phyloP scores from a whole-genome alignment of 225 moss, liverwort and hornwort species.

The Thuidium tamariscinum region DNA sequence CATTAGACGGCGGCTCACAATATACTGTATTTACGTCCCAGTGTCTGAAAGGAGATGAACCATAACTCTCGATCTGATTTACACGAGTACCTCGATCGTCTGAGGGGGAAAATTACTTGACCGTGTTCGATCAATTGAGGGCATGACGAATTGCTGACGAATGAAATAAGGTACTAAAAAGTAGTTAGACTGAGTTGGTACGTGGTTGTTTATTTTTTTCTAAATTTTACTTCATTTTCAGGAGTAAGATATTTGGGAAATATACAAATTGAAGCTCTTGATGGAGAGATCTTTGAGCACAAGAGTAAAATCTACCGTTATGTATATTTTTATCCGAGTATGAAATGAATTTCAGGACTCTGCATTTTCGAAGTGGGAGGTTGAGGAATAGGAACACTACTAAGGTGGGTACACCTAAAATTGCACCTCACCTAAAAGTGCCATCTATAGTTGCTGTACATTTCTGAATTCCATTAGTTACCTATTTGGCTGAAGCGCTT shows the following conservation, averaged over 20 bases:
- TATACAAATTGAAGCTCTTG: not conserved
- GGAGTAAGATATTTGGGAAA: not conserved
- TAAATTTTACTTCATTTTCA: not conserved
- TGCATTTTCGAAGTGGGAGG: not conserved
- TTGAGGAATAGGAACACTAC: too few species aligned
- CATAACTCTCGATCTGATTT: not conserved
- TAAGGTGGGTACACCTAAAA: too few species aligned
- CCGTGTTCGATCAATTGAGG: not conserved
- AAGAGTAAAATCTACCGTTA: not conserved
- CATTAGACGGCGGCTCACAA: not conserved
- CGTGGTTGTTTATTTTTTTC: not conserved
- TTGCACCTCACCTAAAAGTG: too few species aligned
- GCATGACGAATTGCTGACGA: not conserved
- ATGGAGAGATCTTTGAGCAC: not conserved
- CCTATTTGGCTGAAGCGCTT: too few species aligned
- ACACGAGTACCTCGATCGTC: not conserved
- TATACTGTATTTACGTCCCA: not conserved
- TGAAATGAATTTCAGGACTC: not conserved
- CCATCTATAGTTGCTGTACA: too few species aligned
- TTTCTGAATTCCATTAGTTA: too few species aligned
- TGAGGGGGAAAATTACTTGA: not conserved
- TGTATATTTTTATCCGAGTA: not conserved
- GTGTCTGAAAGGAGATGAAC: not conserved
- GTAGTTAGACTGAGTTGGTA: not conserved
- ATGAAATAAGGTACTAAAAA: not conserved